phyloP scores from a whole-genome alignment of 2,329 filamentous ascomycete genomes.

The Coleophoma cylindrospora region DNA sequence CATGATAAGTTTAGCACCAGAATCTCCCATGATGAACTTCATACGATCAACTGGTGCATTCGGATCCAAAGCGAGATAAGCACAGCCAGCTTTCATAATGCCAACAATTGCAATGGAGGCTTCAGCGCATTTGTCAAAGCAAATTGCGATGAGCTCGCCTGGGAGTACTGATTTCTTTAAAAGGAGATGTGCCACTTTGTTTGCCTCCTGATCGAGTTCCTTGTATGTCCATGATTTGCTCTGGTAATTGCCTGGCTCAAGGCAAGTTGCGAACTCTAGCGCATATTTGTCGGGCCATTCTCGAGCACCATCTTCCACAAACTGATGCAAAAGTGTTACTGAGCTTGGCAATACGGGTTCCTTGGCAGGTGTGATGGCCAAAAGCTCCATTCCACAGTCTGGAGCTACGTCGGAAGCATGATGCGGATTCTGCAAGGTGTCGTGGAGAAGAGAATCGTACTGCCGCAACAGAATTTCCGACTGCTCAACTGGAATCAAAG shows the following conservation, averaged over 20 bases:
- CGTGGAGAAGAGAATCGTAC: constrained; percentile 60
- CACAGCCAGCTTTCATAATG: constrained; percentile 29
- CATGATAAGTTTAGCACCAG: constrained; percentile 58
- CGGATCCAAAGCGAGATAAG: constrained; percentile 33
- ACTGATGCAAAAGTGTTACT: constrained; percentile 65
- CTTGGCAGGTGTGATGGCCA: constrained; percentile 63
- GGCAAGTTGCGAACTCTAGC: constrained; percentile 66
- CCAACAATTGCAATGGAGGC: constrained; percentile 30
- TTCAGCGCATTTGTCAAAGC: constrained; percentile 32
- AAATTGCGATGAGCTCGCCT: constrained; percentile 41
- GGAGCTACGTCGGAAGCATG: constrained; percentile 21
- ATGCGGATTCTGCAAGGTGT: constrained; percentile 48
- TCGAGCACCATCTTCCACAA: constrained; percentile 63
- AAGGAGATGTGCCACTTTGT: constrained; percentile 66
- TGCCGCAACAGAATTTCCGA: constrained; percentile 63
- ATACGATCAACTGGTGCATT: constrained; percentile 28
- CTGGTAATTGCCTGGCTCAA: constrained; percentile 39
- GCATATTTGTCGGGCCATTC: constrained; percentile 56
- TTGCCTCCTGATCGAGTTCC: constrained; percentile 67
- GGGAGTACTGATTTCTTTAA: constrained; percentile 38
- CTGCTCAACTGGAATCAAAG: constrained; percentile 64
- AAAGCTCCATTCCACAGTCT: constrained; percentile 32
- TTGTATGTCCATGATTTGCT: constrained; percentile 66
- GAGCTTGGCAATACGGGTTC: constrained; percentile 48
- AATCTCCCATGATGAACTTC: constrained; percentile 48